phyloP scores from a whole-genome alignment of 139 green algal species.

The Raphidocelis subcapitata region DNA sequence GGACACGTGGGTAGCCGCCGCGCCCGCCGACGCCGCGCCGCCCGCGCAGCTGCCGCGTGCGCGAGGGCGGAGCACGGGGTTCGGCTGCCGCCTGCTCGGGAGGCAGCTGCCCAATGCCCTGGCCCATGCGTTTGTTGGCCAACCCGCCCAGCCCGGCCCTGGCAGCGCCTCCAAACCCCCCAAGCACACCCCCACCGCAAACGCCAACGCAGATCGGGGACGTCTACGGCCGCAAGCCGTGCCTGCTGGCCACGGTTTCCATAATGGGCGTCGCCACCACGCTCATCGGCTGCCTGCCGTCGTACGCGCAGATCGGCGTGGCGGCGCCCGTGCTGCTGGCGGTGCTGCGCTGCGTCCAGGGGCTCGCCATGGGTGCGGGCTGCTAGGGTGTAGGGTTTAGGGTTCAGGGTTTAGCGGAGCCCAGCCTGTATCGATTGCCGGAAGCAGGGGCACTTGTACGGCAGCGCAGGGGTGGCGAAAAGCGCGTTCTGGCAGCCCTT shows the following conservation, averaged over 20 bases:
- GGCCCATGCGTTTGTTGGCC: no score
- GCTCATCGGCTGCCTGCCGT: constrained; percentile 14
- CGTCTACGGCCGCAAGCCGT: not conserved
- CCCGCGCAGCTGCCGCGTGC: no score
- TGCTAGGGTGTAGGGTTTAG: not conserved
- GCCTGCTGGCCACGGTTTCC: not conserved
- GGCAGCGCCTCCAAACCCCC: no score
- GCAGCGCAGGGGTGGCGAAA: no score
- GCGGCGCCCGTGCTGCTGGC: not conserved
- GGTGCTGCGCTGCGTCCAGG: not conserved
- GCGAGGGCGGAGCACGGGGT: no score
- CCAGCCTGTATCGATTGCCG: not conserved
- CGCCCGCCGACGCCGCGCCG: no score
- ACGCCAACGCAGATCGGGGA: not conserved
- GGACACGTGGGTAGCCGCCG: no score
- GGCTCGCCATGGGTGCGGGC: not conserved
- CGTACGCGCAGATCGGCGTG: constrained; percentile 6
- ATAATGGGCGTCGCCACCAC: constrained; percentile 7
- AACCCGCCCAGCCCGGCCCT: no score
- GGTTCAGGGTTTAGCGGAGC: not conserved
- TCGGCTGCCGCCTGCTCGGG: no score
- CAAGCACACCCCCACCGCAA: no score
- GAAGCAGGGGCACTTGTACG: not conserved
- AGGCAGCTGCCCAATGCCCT: no score
- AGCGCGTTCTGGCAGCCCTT: no score